A percentile compares a stretch with the other conserved stretches of the same genome.
These are phyloP conservation scores for Candida montana DNA, from an alignment of 805 yeast species.

Conservation along the genomic window DNA sequence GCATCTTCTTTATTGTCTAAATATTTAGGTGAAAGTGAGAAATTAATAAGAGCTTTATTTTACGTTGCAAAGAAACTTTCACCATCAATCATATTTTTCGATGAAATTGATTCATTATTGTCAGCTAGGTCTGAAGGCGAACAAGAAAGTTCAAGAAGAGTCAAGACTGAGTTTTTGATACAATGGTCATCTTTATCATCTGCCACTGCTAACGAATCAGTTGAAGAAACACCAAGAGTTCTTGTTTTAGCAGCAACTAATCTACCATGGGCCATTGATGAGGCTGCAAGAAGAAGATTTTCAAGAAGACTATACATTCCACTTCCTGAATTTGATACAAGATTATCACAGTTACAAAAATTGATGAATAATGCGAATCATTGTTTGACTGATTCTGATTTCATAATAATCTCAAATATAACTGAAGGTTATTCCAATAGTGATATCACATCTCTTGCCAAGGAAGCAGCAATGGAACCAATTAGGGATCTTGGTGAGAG, in stretches of 20 bases:
- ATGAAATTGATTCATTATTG: conserved; percentile 88
- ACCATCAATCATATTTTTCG: conserved; percentile 92
- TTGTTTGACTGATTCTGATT: conserved; percentile 58
- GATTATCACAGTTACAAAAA: conserved; percentile 63
- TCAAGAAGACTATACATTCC: conserved; percentile 92
- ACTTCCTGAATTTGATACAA: conserved; percentile 80
- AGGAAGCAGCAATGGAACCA: conserved; percentile 99
- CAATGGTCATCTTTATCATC: conserved; percentile 93
- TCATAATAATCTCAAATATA: conserved; percentile 49
- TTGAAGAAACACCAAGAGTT: conserved; percentile 52
- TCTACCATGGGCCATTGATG: conserved; percentile 95
- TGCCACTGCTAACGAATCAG: conserved; percentile 62
- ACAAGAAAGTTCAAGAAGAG: conserved; percentile 82
- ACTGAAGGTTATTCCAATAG: conserved; percentile 90
- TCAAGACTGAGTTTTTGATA: conserved; percentile 87
- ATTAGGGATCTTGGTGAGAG: conserved; percentile 84
- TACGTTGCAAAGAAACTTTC: conserved; percentile 78
- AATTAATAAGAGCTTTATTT: conserved; percentile 83
- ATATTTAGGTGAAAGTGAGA: conserved; percentile 89
- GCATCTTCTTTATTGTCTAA: conserved; percentile 88
- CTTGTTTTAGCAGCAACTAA: conserved; percentile 92
- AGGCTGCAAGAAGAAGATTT: conserved; percentile 91
- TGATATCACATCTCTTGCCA: conserved; percentile 90
- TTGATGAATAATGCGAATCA: conserved; percentile 69
- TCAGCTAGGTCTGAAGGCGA: conserved; percentile 70